Conservation (phyloP, 2,329 filamentous ascomycete species). For the Apiospora pterosperma region DNA sequence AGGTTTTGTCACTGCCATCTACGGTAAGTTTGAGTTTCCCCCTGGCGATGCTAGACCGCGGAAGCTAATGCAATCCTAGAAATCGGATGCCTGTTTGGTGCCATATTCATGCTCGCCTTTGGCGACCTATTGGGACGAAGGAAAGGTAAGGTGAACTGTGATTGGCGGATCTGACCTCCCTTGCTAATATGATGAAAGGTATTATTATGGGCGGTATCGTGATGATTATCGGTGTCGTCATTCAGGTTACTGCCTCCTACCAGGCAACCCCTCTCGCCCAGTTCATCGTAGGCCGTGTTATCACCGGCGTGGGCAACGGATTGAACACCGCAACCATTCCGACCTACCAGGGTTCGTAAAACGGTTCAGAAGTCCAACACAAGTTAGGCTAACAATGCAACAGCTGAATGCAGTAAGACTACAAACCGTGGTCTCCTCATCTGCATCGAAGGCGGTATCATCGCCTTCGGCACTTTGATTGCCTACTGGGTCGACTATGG, state of each 20-base stretch:
- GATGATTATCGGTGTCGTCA: slow-evolving; percentile 57
- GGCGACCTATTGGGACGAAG: slow-evolving; percentile 51
- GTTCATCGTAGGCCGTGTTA: slow-evolving; percentile 44
- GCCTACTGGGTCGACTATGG: slow-evolving; percentile 52
- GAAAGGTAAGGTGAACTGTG: slow-evolving; percentile 28
- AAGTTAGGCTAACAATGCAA: neutral
- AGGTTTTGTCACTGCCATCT: slow-evolving; percentile 44
- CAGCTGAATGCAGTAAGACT: slow-evolving; percentile 41
- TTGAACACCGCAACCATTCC: slow-evolving; percentile 46
- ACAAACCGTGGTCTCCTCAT: slow-evolving; percentile 40
- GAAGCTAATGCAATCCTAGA: slow-evolving; percentile 14
- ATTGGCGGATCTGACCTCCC: neutral
- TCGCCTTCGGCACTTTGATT: slow-evolving; percentile 41
- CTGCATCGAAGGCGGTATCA: slow-evolving; percentile 41
- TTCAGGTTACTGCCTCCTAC: slow-evolving; percentile 45
- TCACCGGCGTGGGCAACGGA: slow-evolving; percentile 52
- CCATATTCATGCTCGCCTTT: slow-evolving; percentile 44
- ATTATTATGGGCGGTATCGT: slow-evolving; percentile 28
- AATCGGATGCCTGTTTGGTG: slow-evolving; percentile 41
- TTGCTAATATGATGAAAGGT: neutral
- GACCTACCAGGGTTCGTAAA: slow-evolving; percentile 37
- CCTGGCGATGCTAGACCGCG: neutral
- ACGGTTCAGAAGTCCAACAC: neutral
- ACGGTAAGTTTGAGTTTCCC: slow-evolving; percentile 20
- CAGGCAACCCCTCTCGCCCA: slow-evolving; percentile 33